Evolutionary conservation across 2,329 filamentous ascomycete species (phyloP).

Genomic region (Hypoxylon sp.): DNA sequence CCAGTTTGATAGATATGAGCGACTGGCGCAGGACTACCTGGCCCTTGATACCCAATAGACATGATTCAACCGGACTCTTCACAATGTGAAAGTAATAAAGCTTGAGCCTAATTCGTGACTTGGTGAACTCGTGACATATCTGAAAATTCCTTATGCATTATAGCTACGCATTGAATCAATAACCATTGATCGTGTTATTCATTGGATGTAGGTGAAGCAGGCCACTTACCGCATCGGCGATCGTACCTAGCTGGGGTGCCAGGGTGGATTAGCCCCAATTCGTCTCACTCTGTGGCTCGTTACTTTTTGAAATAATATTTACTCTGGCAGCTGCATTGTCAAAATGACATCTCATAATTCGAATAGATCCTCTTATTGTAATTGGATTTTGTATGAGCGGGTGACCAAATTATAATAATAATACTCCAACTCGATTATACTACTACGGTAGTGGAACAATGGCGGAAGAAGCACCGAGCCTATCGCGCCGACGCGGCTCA

Average conservation of each 20-base stretch:
- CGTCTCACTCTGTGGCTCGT: slow-evolving; percentile 1
- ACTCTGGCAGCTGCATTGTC: neutral
- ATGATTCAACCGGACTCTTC: slow-evolving; percentile 27
- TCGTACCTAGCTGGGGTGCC: slow-evolving; percentile 2
- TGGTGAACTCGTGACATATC: neutral
- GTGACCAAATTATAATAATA: neutral
- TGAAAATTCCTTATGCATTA: neutral
- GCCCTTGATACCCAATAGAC: slow-evolving; percentile 49
- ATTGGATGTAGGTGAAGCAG: neutral
- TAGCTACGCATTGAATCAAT: too few relatives aligned
- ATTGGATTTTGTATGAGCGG: neutral
- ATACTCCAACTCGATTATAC: neutral
- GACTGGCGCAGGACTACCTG: neutral
- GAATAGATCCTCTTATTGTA: neutral
- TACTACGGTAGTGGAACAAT: slow-evolving; percentile 21
- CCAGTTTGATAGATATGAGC: slow-evolving; percentile 46
- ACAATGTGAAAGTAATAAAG: neutral
- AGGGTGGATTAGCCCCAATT: slow-evolving; percentile 23
- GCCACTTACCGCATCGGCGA: neutral
- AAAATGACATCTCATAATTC: neutral
- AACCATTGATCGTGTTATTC: too few relatives aligned
- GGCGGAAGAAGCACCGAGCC: slow-evolving; percentile 16
- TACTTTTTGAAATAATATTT: slow-evolving; percentile 2
- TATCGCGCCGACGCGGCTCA: slow-evolving; percentile 18
- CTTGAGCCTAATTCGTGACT: neutral